phyloP scores from a whole-genome alignment of 2,329 filamentous ascomycete species.

The Achaetomium macrosporum region DNA sequence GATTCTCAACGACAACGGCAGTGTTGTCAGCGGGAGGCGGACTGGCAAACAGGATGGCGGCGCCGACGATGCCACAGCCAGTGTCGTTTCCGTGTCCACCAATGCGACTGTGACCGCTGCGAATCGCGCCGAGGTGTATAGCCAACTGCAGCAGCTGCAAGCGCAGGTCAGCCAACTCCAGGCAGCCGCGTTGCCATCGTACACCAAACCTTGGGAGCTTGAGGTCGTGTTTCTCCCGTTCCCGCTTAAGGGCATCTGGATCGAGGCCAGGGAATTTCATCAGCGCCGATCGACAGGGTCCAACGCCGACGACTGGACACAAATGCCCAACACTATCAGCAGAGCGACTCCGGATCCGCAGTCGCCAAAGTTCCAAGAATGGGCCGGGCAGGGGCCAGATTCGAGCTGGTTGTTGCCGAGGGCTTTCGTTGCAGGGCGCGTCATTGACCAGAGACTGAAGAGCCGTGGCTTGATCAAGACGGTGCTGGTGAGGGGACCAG shows the following conservation, averaged over 20 bases:
- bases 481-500: conserved; percentile 55
- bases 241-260: conserved; percentile 51
- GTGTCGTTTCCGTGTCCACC: conserved; percentile 43
- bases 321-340: conserved; percentile 45
- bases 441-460: conserved; percentile 63
- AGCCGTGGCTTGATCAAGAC: conserved; percentile 67
- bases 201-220: conserved; percentile 61
- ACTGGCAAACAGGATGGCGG: conserved; percentile 30
- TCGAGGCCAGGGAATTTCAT: conserved; percentile 43
- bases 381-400: conserved; percentile 40
- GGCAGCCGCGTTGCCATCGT: conserved; percentile 52
- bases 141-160: conserved; percentile 45
- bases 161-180: conserved; percentile 52
- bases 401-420: conserved; percentile 62
- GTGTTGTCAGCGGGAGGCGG: conserved; percentile 33
- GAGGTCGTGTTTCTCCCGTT: conserved; percentile 75
- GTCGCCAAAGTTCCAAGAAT: conserved; percentile 44
- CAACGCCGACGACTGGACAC: conserved; percentile 48
- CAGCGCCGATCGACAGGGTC: conserved; percentile 30
- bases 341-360: conserved; percentile 40
- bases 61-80: conserved; percentile 40
- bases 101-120: conserved; percentile 35
- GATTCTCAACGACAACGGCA: conserved; percentile 42
- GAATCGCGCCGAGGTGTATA: conserved; percentile 43
- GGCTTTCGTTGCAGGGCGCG: conserved; percentile 57